Percentiles rank a stretch among this genome's conserved stretches.
These are phyloP conservation scores for Castanea crenata DNA, from an alignment of 306 rosid genomes.

Conservation along the genomic window DNA sequence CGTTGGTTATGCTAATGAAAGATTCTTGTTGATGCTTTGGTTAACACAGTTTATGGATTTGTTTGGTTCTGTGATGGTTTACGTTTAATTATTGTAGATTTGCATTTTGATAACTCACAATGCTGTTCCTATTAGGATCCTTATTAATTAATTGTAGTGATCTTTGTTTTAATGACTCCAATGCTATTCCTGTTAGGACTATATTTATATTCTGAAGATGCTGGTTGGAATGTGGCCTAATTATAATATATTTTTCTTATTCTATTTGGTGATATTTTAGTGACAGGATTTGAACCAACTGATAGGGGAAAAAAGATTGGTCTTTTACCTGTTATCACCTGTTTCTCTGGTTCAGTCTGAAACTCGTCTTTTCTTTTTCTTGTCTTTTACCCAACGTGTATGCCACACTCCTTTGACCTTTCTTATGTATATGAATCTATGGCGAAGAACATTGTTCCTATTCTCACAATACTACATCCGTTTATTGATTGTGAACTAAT, in stretches of 20 bases:
- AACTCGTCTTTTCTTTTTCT: too few species aligned
- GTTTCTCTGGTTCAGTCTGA: too few species aligned
- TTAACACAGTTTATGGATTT: constrained; percentile 11
- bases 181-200: background rate
- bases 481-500: too few species aligned
- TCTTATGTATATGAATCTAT: too few species aligned
- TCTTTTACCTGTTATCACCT: too few species aligned
- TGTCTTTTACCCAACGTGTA: too few species aligned
- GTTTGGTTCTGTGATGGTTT: constrained; percentile 13
- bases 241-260: background rate
- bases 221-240: background rate
- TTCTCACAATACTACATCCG: too few species aligned
- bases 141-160: background rate
- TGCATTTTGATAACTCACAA: constrained; percentile 4
- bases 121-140: background rate
- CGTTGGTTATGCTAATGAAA: background rate
- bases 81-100: background rate
- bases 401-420: too few species aligned
- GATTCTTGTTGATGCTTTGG: constrained; percentile 11
- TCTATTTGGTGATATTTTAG: background rate
- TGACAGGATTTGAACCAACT: background rate
- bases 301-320: background rate
- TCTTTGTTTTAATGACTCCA: background rate
- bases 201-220: background rate
- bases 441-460: too few species aligned